These are phyloP conservation scores for Paecilomyces fulvus DNA, from an alignment of 2,329 filamentous ascomycete genomes.

Conservation along the genomic window DNA sequence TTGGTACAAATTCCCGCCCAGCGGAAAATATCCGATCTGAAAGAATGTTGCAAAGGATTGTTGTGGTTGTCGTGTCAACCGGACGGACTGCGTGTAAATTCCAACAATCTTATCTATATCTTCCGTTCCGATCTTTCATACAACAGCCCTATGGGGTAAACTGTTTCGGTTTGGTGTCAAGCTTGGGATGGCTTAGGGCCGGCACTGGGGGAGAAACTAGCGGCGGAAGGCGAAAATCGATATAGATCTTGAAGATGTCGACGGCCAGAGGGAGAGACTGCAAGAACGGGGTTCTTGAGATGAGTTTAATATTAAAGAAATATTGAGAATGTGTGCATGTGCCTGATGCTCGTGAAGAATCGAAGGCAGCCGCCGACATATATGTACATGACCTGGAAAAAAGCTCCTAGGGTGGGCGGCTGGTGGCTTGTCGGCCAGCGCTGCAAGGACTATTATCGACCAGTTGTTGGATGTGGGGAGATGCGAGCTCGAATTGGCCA, in stretches of 20 bases:
- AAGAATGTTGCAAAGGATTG: constrained; percentile 26
- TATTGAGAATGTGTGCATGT: constrained; percentile 16
- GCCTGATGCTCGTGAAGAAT: constrained; percentile 27
- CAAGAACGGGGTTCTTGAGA: background rate
- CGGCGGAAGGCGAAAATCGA: constrained; percentile 7
- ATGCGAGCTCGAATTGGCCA: constrained; percentile 5
- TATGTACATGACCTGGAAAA: constrained; percentile 12
- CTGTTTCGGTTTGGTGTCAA: background rate
- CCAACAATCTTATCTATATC: constrained; percentile 4
- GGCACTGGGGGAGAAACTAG: constrained; percentile 5
- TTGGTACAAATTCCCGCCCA: constrained; percentile 18
- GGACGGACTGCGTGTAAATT: constrained; percentile 11
- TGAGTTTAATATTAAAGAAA: constrained; percentile 3
- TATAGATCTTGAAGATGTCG: constrained; percentile 1
- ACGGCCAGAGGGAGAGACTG: constrained; percentile 1
- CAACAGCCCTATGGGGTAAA: background rate
- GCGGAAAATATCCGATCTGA: constrained; percentile 15
- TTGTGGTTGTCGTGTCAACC: constrained; percentile 30
- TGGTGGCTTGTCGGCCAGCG: constrained; percentile 8
- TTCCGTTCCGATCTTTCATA: background rate
- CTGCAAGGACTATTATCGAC: constrained; percentile 11
- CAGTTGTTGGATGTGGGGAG: constrained; percentile 13
- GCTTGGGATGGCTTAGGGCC: constrained; percentile 3
- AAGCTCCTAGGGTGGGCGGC: constrained; percentile 4
- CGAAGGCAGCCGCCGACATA: constrained; percentile 15